Conservation (phyloP, 2,329 filamentous ascomycete species). For the Colletotrichum sp. region DNA sequence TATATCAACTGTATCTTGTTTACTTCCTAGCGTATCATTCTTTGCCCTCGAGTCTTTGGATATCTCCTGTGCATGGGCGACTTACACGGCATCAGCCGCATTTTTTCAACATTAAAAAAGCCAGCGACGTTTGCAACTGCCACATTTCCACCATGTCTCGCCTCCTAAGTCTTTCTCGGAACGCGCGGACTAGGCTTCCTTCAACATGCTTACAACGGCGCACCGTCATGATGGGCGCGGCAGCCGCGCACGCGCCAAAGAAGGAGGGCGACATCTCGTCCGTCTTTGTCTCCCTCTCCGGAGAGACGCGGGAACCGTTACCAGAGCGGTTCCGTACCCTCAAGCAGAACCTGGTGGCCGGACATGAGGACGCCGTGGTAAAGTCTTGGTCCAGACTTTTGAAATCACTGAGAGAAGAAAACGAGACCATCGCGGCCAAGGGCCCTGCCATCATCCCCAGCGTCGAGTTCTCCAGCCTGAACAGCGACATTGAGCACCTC, state of each 20-base stretch:
- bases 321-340: constrained; percentile 61
- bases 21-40: neutral
- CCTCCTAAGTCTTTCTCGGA: neutral
- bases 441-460: constrained; percentile 58
- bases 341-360: constrained; percentile 57
- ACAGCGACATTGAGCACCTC: constrained; percentile 38
- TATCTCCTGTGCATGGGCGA: neutral
- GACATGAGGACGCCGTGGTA: constrained; percentile 51
- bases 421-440: constrained; percentile 46
- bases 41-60: neutral
- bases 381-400: constrained; percentile 56
- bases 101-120: neutral
- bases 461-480: constrained; percentile 52
- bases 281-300: constrained; percentile 64
- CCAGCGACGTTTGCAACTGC: neutral
- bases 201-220: neutral
- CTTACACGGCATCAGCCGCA: neutral
- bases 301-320: constrained; percentile 47
- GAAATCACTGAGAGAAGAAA: constrained; percentile 48
- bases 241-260: constrained; percentile 35
- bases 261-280: constrained; percentile 68
- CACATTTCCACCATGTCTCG: neutral
- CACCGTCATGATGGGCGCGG: constrained; percentile 10
- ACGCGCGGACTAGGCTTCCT: neutral
- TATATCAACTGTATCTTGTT: rapidly evolving